These are phyloP conservation scores for Aspergillus unguis DNA, from an alignment of 2,329 filamentous ascomycete species.

Conservation along the genomic window DNA sequence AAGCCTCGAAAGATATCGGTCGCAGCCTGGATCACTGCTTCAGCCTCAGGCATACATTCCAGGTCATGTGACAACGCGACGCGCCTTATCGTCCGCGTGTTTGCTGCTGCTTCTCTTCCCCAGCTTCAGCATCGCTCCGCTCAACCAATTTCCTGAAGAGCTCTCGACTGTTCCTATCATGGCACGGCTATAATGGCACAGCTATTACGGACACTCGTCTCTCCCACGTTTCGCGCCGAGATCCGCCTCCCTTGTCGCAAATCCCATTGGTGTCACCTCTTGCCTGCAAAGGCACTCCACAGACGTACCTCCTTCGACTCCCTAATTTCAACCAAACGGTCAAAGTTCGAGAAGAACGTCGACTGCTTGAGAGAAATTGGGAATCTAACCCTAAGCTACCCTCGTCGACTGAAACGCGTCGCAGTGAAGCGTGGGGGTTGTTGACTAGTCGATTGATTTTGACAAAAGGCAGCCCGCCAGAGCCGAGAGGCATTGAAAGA, in stretches of 20 bases:
- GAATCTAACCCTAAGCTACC: constrained; percentile 89
- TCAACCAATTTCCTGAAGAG: constrained; percentile 8
- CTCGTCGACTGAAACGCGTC: constrained; percentile 69
- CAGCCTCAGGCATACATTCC: neutral
- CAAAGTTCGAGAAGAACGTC: constrained; percentile 40
- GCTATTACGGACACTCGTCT: neutral
- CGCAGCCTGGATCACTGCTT: neutral
- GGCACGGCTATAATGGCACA: neutral
- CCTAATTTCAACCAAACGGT: constrained; percentile 65
- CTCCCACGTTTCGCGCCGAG: neutral
- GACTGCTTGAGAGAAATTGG: constrained; percentile 64
- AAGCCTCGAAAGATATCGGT: too few species aligned
- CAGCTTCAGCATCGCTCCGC: constrained; percentile 7
- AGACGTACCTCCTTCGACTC: constrained; percentile 71
- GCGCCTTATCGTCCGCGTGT: neutral
- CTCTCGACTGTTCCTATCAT: neutral
- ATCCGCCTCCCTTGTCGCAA: neutral
- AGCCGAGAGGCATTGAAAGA: constrained; percentile 25
- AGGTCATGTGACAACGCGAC: constrained; percentile 4
- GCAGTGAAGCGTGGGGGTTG: constrained; percentile 66
- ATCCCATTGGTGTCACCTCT: constrained; percentile 32
- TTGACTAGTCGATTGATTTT: constrained; percentile 58
- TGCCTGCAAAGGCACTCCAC: constrained; percentile 44
- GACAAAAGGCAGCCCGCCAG: constrained; percentile 7
- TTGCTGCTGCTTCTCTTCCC: neutral